Conservation (phyloP, 1,284 basidiomycete genomes). For the Fomitopsis betulina region DNA sequence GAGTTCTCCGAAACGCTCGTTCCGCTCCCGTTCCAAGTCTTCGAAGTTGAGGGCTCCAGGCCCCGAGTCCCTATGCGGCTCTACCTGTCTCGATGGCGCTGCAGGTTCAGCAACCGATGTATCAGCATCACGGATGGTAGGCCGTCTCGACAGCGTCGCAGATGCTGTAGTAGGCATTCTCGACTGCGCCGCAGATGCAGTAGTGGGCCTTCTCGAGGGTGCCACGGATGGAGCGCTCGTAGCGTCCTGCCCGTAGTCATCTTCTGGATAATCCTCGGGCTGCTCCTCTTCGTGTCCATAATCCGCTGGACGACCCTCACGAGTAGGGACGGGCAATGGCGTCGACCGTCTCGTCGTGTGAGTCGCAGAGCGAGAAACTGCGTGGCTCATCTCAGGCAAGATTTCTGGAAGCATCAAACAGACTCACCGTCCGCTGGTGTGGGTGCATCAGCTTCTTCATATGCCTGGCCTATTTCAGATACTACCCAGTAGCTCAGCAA, state of each 20-base stretch:
- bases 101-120: too few species aligned
- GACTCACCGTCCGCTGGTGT: background rate
- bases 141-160: background rate
- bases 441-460: background rate
- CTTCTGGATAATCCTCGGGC: background rate
- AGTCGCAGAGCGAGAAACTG: background rate
- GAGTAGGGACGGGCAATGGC: background rate
- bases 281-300: background rate
- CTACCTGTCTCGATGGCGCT: background rate
- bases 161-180: background rate
- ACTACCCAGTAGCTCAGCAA: background rate
- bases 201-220: background rate
- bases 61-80: slow-evolving; percentile 15
- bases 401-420: too few species aligned
- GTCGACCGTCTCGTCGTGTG: background rate
- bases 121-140: background rate
- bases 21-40: slow-evolving; percentile 48
- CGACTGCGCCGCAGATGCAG: background rate
- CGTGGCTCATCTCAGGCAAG: background rate
- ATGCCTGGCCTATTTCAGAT: background rate
- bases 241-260: too few species aligned
- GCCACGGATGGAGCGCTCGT: too few species aligned
- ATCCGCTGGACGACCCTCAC: background rate
- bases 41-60: slow-evolving; percentile 34
- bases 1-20: slow-evolving; percentile 51